phyloP scores from a whole-genome alignment of 805 yeast species.

The Candida argentea region DNA sequence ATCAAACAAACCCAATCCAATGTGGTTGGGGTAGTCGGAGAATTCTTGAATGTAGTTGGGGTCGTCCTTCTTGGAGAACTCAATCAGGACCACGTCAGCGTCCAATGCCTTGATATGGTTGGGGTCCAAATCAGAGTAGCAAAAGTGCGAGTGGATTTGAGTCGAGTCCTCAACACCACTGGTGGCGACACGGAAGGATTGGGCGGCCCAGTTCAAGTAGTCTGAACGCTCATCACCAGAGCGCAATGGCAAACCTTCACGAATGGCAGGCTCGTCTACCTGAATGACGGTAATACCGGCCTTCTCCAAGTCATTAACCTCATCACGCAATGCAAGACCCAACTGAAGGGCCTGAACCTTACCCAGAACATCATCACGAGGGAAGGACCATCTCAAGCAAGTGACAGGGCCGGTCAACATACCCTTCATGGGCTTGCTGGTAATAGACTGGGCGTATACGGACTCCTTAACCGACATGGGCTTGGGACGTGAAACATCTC shows the following conservation, averaged over 20 bases:
- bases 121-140: constrained; percentile 99
- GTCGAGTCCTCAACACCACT: constrained; percentile 93
- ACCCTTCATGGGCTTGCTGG: constrained; percentile 97
- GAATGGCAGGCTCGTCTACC: constrained; percentile 99
- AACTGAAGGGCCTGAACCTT: constrained; percentile 93
- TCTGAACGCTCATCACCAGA: constrained; percentile 94
- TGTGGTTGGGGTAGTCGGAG: constrained; percentile 98
- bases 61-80: constrained; percentile 99
- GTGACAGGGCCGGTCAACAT: constrained; percentile 99
- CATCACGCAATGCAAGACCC: constrained; percentile 96
- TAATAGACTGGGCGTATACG: constrained; percentile 95
- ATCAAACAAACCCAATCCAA: constrained; percentile 98
- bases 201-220: constrained; percentile 98
- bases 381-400: constrained; percentile 99
- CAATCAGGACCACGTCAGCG: constrained; percentile 98
- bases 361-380: constrained; percentile 95
- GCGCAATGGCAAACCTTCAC: constrained; percentile 99
- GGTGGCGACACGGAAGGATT: constrained; percentile 98
- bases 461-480: constrained; percentile 99
- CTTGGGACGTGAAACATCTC: constrained; percentile 97
- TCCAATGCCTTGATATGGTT: constrained; percentile 98
- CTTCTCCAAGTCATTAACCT: constrained; percentile 94
- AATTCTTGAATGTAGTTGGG: constrained; percentile 96
- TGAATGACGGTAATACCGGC: constrained; percentile 98
- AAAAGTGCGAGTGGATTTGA: constrained; percentile 99